Conservation (phyloP, 805 yeast genomes). For the Wickerhamiella nectarea region DNA sequence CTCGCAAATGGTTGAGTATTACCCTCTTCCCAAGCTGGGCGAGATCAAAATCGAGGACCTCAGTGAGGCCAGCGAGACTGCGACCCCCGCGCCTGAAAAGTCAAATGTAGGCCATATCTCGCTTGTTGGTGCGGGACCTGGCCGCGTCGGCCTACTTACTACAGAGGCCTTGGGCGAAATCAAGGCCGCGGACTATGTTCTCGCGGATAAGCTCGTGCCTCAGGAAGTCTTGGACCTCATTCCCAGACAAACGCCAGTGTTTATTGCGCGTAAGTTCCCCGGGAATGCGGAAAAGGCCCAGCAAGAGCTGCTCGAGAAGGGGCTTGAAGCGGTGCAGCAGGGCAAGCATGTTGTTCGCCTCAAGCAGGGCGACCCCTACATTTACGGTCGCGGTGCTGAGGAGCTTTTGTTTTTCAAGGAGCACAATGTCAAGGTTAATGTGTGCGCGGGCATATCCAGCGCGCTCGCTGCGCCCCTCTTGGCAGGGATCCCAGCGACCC, state of each 20-base stretch:
- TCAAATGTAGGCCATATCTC: conserved; percentile 43
- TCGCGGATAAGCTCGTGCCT: conserved; percentile 90
- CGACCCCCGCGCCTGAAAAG: conserved; percentile 11
- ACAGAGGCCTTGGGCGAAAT: conserved; percentile 75
- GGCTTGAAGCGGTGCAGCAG: conserved; percentile 44
- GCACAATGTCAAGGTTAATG: conserved; percentile 58
- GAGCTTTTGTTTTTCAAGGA: conserved; percentile 56
- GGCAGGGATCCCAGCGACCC: conserved; percentile 80
- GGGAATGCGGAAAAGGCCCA: conserved; percentile 95
- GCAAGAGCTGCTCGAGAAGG: conserved; percentile 61
- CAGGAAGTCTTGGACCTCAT: conserved; percentile 69
- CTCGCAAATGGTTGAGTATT: conserved; percentile 81
- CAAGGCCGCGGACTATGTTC: conserved; percentile 62
- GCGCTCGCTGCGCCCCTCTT: conserved; percentile 78
- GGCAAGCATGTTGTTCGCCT: conserved; percentile 76
- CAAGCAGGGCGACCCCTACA: conserved; percentile 95
- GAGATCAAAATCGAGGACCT: conserved; percentile 47
- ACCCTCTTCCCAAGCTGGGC: conserved; percentile 56
- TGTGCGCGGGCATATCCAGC: conserved; percentile 79
- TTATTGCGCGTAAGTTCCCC: conserved; percentile 87
- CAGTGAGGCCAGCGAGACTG: conserved; percentile 28
- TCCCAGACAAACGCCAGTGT: conserved; percentile 60
- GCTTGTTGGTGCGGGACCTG: conserved; percentile 93
- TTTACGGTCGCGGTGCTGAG: conserved; percentile 94
- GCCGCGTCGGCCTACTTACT: conserved; percentile 68